Evolutionary conservation across 2,329 filamentous ascomycete genomes (phyloP), one percentile per base, ranked within the genome.

Genomic region (Hypoxylon sp.): DNA sequence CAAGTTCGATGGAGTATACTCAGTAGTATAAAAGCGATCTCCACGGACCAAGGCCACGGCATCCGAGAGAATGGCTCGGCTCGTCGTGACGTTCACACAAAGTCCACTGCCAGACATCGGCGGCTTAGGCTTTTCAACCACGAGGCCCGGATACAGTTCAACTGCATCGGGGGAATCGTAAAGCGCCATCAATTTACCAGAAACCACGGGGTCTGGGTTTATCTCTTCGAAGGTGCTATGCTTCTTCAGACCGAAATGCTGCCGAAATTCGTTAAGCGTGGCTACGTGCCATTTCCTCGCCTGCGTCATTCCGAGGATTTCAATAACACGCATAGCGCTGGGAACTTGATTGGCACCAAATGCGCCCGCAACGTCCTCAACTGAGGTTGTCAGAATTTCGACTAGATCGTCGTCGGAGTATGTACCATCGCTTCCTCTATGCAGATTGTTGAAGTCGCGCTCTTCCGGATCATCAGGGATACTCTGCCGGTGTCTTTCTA

Each of bases 1-100:
- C 52, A 92, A 78, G 69, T 86, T 89, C 36, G 84, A 83, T 0
- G 89, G 75, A 1, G 87, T 85, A 71, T 85, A 90, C 75, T 91
- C 89, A 4, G 78, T 72, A 0, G 89, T 90, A 77, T 90, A 90
- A 79, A 90, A 90, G 14, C 89, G 82, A 71, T 91, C 89, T 7
- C 87, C 87, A 19, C 89, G 85, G 3, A 90, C 88, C 17, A 90
- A 80, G 4, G 86, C 82, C 3, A 90, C 87, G 0, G 88, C 87
- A 72, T 91, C 89, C 0, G 87, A 88, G 6, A 91, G 78, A 11
- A 90, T 86, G 1, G 86, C 88, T 38, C 87, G 82, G 6, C 81
- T 82, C 46, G 75, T 77, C 10, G 83, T 79, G 52, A 74, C 76
- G 61, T 86, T 86, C 2, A 83, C 79, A 69, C 82, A 87, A 2